Evolutionary conservation across 2,329 filamentous ascomycete species (phyloP).

Genomic region (Fusarium metavorans): DNA sequence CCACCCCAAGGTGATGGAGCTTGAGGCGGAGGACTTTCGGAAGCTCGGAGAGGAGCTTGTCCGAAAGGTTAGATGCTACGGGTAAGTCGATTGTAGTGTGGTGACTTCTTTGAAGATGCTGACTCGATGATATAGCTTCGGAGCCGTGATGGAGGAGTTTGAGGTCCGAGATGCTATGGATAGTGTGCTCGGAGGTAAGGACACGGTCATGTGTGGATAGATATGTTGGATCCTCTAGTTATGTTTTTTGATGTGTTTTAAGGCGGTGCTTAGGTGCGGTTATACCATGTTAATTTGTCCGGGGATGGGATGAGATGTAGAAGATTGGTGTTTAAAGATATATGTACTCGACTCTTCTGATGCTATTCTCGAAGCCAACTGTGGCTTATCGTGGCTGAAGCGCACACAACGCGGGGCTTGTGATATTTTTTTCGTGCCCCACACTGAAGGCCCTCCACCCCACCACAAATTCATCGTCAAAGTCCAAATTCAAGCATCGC

Average conservation of each 20-base stretch:
- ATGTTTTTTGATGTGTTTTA: background rate
- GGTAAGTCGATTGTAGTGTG: slow-evolving; percentile 67
- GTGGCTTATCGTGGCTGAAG: slow-evolving; percentile 42
- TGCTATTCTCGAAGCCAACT: background rate
- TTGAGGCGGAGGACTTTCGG: slow-evolving; percentile 77
- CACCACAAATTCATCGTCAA: slow-evolving; percentile 57
- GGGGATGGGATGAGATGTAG: background rate
- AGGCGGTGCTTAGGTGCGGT: background rate
- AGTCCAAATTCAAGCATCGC: slow-evolving; percentile 51
- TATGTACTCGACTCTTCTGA: background rate
- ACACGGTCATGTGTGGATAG: slow-evolving; percentile 18
- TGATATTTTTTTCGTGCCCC: slow-evolving; percentile 47
- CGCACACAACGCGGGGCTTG: slow-evolving; percentile 47
- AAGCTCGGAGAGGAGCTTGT: slow-evolving; percentile 79
- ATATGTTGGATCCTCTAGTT: background rate
- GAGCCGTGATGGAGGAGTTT: slow-evolving; percentile 74
- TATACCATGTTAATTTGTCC: background rate
- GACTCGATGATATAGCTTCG: slow-evolving; percentile 59
- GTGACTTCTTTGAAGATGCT: background rate
- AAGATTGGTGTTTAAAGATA: background rate
- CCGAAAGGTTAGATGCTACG: slow-evolving; percentile 90
- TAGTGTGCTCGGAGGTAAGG: slow-evolving; percentile 59
- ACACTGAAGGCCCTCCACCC: slow-evolving; percentile 48
- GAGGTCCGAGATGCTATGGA: slow-evolving; percentile 83
- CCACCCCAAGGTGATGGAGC: slow-evolving; percentile 75